Percentiles rank a stretch among this genome's conserved stretches.
phyloP scores from a whole-genome alignment of 2,329 filamentous ascomycete genomes.

The Penicillium thymicola region DNA sequence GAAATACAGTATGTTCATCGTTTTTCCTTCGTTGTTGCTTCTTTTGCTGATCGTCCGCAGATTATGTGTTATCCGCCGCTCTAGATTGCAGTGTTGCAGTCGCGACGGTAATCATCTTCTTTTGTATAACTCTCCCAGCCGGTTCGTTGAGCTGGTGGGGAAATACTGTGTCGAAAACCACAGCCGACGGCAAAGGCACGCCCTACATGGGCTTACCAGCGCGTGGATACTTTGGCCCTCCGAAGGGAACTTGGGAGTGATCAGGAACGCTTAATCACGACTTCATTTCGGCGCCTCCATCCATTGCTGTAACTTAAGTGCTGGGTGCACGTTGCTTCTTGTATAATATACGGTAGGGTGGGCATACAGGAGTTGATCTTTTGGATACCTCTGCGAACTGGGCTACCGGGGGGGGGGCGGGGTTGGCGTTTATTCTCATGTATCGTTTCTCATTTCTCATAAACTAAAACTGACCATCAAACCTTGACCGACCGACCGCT shows the following conservation, averaged over 20 bases:
- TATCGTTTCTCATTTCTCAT: neutral
- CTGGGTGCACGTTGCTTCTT: neutral
- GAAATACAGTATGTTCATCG: constrained; percentile 41
- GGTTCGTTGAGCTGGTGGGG: constrained; percentile 43
- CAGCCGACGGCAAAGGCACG: constrained; percentile 43
- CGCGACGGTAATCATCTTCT: constrained; percentile 45
- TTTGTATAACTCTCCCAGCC: constrained; percentile 43
- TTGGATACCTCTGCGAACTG: neutral
- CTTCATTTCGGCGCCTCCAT: neutral
- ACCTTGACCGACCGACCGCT: constrained; percentile 42
- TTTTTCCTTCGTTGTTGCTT: neutral
- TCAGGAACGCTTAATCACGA: neutral
- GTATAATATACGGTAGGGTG: neutral
- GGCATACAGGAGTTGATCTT: neutral
- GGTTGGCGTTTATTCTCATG: neutral
- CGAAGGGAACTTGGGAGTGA: constrained; percentile 28
- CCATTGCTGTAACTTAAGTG: neutral
- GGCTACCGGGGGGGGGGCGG: neutral
- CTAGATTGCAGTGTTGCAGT: constrained; percentile 44
- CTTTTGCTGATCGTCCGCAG: constrained; percentile 16
- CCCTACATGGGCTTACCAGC: constrained; percentile 31
- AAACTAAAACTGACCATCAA: neutral
- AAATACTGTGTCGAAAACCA: constrained; percentile 37
- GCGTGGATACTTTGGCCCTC: constrained; percentile 32
- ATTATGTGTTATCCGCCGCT: constrained; percentile 46